phyloP scores from a whole-genome alignment of 2,329 filamentous ascomycete genomes.

The Peltaster fructicola region DNA sequence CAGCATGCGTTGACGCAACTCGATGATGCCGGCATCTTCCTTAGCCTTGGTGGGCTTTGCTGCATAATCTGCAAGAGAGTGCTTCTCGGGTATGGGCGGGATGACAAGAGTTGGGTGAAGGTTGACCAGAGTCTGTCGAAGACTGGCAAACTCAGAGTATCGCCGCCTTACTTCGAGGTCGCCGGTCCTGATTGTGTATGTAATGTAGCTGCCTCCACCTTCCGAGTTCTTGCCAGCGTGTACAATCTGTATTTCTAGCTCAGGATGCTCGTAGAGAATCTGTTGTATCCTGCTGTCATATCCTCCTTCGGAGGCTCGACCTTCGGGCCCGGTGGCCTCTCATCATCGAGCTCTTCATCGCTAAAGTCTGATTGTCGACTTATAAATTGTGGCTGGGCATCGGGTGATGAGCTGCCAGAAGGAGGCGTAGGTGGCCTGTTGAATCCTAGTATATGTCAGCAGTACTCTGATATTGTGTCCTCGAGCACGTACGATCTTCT shows the following conservation, averaged over 20 bases:
- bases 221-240: constrained; percentile 92
- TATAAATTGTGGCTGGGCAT: constrained; percentile 43
- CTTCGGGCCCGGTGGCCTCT: constrained; percentile 29
- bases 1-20: constrained; percentile 90
- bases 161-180: constrained; percentile 86
- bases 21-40: constrained; percentile 92
- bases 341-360: constrained; percentile 40
- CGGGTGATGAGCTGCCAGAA: constrained; percentile 53
- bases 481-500: constrained; percentile 11
- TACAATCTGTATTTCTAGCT: constrained; percentile 76
- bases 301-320: constrained; percentile 51
- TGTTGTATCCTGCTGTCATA: constrained; percentile 96
- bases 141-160: constrained; percentile 90
- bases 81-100: constrained; percentile 94
- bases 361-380: constrained; percentile 36
- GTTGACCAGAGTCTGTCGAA: constrained; percentile 73
- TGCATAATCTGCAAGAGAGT: constrained; percentile 96
- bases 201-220: constrained; percentile 82
- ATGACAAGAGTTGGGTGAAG: constrained; percentile 91
- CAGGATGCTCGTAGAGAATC: constrained; percentile 87
- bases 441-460: constrained; percentile 29
- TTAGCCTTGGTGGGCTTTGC: constrained; percentile 96
- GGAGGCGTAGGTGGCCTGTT: constrained; percentile 45
- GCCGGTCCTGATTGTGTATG: constrained; percentile 90
- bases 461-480: not conserved